A percentile compares a stretch with the other conserved stretches of the same genome.
phyloP scores from a whole-genome alignment of 805 yeast species.

The Metschnikowia gelsemii region DNA sequence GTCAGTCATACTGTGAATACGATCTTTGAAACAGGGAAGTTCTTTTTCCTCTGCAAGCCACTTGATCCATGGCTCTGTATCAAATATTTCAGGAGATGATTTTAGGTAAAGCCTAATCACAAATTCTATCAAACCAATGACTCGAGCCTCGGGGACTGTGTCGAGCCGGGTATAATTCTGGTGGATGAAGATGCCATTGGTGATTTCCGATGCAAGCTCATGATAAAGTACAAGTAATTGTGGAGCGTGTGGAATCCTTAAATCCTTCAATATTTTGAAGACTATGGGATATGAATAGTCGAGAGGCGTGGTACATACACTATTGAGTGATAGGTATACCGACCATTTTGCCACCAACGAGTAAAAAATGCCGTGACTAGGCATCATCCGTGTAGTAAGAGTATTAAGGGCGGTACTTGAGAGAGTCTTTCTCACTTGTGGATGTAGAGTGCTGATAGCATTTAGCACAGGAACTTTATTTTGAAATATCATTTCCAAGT shows the following conservation, averaged over 20 bases:
- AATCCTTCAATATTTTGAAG: conserved; percentile 40
- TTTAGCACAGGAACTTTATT: conserved; percentile 52
- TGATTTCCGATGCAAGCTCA: conserved; percentile 18
- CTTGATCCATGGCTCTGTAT: conserved; percentile 21
- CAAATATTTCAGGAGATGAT: conserved; percentile 11
- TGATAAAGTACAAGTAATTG: conserved; percentile 42
- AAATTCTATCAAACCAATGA: conserved; percentile 33
- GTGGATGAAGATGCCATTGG: conserved; percentile 11
- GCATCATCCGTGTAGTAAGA: conserved; percentile 44
- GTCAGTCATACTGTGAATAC: conserved; percentile 16
- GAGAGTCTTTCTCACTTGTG: conserved; percentile 24
- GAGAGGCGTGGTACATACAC: conserved; percentile 16
- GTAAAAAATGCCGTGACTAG: conserved; percentile 38
- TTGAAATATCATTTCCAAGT: conserved; percentile 40
- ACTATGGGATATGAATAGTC: conserved; percentile 38
- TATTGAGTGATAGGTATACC: conserved; percentile 4
- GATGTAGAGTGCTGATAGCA: conserved; percentile 42
- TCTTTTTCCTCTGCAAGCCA: conserved; percentile 19
- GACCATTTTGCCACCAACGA: conserved; percentile 17
- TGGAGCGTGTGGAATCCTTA: conserved; percentile 48
- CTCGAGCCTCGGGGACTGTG: conserved; percentile 40
- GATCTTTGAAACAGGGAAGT: conserved; percentile 13
- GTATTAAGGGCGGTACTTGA: conserved; percentile 34
- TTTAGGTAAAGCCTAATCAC: conserved; percentile 31
- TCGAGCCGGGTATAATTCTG: conserved; percentile 2